Percentiles rank a stretch among this genome's conserved stretches.
Conservation (phyloP, 768 basidiomycete species). For the Strobilomyces echinocephalus region DNA sequence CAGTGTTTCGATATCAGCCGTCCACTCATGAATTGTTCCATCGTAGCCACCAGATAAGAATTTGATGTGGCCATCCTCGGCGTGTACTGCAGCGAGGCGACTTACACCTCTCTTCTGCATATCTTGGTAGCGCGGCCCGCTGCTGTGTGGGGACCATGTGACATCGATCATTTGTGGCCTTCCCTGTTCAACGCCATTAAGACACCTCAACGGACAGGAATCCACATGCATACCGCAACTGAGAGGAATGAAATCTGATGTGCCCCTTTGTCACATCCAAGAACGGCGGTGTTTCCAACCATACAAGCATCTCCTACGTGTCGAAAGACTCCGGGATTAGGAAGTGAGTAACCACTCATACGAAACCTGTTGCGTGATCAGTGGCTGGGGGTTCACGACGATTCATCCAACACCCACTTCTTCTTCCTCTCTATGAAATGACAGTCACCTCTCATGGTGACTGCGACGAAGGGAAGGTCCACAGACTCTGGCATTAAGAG, state of each 20-base stretch:
- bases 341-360: conserved; percentile 36
- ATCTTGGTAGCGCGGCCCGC: conserved; percentile 21
- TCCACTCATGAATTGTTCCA: conserved; percentile 41
- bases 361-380: conserved; percentile 29
- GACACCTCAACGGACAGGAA: conserved; percentile 21
- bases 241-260: conserved; percentile 40
- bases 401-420: conserved; percentile 22
- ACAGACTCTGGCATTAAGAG: conserved; percentile 25
- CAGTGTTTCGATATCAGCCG: conserved; percentile 18
- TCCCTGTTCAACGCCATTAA: conserved; percentile 25
- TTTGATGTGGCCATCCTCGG: conserved; percentile 26
- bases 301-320: conserved; percentile 47
- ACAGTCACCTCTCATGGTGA: conserved; percentile 45
- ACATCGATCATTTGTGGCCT: conserved; percentile 31
- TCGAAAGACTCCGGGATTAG: conserved; percentile 32
- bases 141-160: conserved; percentile 31
- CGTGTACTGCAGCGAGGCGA: conserved; percentile 39
- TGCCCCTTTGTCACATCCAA: conserved; percentile 41
- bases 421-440: conserved; percentile 37
- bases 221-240: conserved; percentile 30
- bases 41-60: conserved; percentile 51
- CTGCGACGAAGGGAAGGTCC: conserved; percentile 35
- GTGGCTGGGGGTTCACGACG: conserved; percentile 3
- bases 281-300: conserved; percentile 36
- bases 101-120: conserved; percentile 34